Base-by-base conservation (phyloP, 108 stramenopile species). In the Cyclostephanos invisitatus region DNA sequence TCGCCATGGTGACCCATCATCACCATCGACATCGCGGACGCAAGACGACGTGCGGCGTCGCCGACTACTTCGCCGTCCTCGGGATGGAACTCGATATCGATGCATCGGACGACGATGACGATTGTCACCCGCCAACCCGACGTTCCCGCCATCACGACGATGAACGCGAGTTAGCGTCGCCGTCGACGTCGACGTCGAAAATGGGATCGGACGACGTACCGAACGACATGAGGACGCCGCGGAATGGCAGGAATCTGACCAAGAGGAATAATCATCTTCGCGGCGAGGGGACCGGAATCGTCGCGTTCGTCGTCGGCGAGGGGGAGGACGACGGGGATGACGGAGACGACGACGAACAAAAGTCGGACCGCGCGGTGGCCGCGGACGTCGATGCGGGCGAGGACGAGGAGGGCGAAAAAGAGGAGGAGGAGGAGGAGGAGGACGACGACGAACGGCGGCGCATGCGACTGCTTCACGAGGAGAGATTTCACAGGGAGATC, bases 41-140 rank as follows among this genome's bases (percentile, higher is more conserved):
- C 55, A 62, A 36, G 27, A 72, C 53, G 10, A 77, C 62, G 4
- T 4, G 3, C 7, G 89, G 91, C 35, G 91, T 94, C 29, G 93
- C 93, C 10, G 93, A 94, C 67, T 94, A 94, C 72, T 94, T 94
- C 78, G 89, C 91, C 46, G 83, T 90, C 14, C 56, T 94, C 40
- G 93, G 91, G 24, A 86, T 94, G 5, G 86, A 63, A 0, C 42
- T 62, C 61, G 40, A 27, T 3, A 15, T 53, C 61, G 40, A 27
- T 3, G 22, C 35, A 17, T 29, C 40, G 2, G 51, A 36, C 22
- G 15, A 24, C 24, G 55, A 68, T 42, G 37, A 55, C 5, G 53
- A 68, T n/a, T 47, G 63, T 44, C 28, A 37, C n/a, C 38, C 20
- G 36, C 54, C 59, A n/a, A n/a, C n/a, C n/a, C n/a, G n/a, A n/a